These are phyloP conservation scores for Talaromyces liani DNA, from an alignment of 495 filamentous ascomycete genomes.

Conservation along the genomic window DNA sequence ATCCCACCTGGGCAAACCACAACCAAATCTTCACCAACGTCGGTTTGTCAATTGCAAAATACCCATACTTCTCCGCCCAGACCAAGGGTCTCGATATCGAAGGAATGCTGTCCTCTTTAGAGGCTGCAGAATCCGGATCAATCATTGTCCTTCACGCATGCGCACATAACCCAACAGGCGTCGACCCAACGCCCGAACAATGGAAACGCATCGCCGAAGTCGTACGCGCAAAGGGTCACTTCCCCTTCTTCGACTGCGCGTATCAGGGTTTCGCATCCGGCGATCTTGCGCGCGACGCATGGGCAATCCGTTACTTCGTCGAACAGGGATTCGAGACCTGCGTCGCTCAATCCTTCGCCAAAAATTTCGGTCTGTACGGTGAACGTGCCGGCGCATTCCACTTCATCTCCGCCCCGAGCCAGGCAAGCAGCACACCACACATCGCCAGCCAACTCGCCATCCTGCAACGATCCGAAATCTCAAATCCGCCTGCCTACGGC, in stretches of 20 bases:
- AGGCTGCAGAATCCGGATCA: slow-evolving; percentile 62
- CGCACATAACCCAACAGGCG: slow-evolving; percentile 96
- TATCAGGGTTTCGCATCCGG: slow-evolving; percentile 99
- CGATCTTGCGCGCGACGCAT: slow-evolving; percentile 74
- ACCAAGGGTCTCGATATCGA: slow-evolving; percentile 89
- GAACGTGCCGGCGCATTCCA: slow-evolving; percentile 97
- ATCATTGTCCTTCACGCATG: slow-evolving; percentile 93
- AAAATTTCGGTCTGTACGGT: slow-evolving; percentile 98
- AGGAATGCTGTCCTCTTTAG: slow-evolving; percentile 68
- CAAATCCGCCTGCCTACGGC: slow-evolving; percentile 90
- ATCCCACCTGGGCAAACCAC: slow-evolving; percentile 98
- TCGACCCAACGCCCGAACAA: slow-evolving; percentile 89
- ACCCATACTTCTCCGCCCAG: slow-evolving; percentile 85
- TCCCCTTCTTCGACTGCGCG: slow-evolving; percentile 98
- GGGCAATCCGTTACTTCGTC: slow-evolving; percentile 88
- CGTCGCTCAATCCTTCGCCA: slow-evolving; percentile 93
- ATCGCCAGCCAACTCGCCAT: slow-evolving; percentile 88
- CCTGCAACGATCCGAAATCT: slow-evolving; percentile 93
- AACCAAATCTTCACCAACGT: slow-evolving; percentile 97
- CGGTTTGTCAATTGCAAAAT: slow-evolving; percentile 63
- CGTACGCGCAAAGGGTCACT: slow-evolving; percentile 68
- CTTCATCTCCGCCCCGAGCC: slow-evolving; percentile 68
- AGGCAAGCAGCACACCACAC: slow-evolving; percentile 53
- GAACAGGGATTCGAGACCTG: slow-evolving; percentile 93
- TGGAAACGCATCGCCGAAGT: slow-evolving; percentile 83